phyloP scores from a whole-genome alignment of 179 eudicot species.

The Silene coronaria region DNA sequence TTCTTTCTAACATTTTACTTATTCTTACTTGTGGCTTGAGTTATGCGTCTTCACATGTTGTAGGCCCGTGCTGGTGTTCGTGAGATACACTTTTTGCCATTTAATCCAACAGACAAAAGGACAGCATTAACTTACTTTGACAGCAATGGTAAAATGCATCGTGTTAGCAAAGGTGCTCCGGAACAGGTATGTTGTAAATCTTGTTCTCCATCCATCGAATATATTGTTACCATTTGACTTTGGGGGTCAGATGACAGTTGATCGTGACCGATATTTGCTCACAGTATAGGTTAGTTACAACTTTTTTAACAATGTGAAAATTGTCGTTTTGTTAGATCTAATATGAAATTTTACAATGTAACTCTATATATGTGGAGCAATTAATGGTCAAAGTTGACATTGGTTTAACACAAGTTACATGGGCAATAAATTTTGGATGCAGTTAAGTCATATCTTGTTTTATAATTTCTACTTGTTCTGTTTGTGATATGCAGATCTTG shows the following conservation, averaged over 20 bases:
- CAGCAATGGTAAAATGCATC: constrained; percentile 67
- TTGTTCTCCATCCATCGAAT: background rate
- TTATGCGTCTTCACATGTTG: constrained; percentile 8
- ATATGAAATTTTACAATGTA: background rate
- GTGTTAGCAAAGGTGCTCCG: constrained; percentile 97
- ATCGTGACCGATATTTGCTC: background rate
- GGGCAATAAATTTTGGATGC: background rate
- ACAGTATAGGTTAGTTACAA: background rate
- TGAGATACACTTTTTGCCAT: constrained; percentile 84
- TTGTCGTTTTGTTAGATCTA: background rate
- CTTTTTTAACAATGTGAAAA: background rate
- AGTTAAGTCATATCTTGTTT: background rate
- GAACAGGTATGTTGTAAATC: constrained; percentile 64
- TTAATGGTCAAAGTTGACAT: background rate
- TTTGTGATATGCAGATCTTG: constrained; percentile 47
- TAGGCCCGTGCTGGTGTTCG: constrained; percentile 86
- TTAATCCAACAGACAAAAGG: constrained; percentile 88
- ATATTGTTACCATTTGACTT: background rate
- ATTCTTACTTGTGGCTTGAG: constrained; percentile 4
- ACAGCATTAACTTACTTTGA: constrained; percentile 83
- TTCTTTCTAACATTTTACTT: background rate
- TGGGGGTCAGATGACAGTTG: background rate
- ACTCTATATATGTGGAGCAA: background rate
- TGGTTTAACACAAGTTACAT: background rate
- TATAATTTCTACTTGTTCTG: background rate